Evolutionary conservation across 495 filamentous ascomycete species (phyloP).

Genomic region (Penicillium arizonense): DNA sequence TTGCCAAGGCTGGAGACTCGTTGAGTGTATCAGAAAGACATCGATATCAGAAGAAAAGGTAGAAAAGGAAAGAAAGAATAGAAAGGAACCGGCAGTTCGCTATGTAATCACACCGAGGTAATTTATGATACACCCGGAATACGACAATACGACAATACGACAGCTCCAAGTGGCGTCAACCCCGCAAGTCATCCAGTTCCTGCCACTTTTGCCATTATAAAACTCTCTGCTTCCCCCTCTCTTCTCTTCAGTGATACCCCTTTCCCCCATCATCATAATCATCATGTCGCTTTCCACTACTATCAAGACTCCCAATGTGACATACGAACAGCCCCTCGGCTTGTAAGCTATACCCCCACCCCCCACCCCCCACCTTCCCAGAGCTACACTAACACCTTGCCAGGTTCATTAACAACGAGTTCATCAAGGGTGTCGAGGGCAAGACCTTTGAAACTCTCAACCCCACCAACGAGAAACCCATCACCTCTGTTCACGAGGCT

Average conservation of each 20-base stretch:
- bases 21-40: too few species aligned
- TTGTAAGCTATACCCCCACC: constrained; percentile 61
- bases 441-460: constrained; percentile 80
- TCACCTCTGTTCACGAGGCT: constrained; percentile 79
- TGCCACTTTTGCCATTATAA: too few species aligned
- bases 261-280: constrained; percentile 10
- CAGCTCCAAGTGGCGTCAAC: too few species aligned
- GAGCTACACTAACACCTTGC: constrained; percentile 6
- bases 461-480: constrained; percentile 64
- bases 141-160: too few species aligned
- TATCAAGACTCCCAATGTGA: constrained; percentile 43
- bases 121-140: too few species aligned
- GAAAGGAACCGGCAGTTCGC: too few species aligned
- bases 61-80: too few species aligned
- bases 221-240: constrained; percentile 1
- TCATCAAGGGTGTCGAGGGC: constrained; percentile 76
- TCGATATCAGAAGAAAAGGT: too few species aligned
- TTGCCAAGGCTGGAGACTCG: too few species aligned
- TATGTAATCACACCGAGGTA: too few species aligned
- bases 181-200: too few species aligned
- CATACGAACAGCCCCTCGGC: constrained; percentile 83
- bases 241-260: constrained; percentile 19
- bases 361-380: not conserved
- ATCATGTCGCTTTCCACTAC: constrained; percentile 41
- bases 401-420: constrained; percentile 99